Base-by-base conservation (phyloP, 2,329 filamentous ascomycete genomes). In the Eutypella sp. region DNA sequence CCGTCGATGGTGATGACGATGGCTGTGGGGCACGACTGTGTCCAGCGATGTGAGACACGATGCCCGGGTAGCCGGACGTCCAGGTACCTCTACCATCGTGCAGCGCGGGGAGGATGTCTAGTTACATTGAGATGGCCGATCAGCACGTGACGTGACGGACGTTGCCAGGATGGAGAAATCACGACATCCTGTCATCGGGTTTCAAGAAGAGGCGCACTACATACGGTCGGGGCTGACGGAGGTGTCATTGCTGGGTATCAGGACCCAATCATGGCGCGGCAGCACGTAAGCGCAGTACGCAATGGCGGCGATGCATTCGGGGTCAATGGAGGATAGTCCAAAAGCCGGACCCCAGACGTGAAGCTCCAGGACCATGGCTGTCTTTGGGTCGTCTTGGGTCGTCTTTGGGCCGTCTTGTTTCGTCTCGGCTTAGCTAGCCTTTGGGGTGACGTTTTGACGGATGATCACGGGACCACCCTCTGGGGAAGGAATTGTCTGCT, bases 271-370 rank as follows among this genome's bases (percentile, higher is more conserved):
- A 56, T 78, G 68, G 40, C 72, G 63, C 29, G 79, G 76, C 20
- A 88, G 71, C 47, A 76, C 76, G 57, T 81, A 73, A 49, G 81
- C 78, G 47, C 95, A 75, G 63, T 91, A 91, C 44, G 87, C 82
- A 54, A 96, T 82, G 37, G 85, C 76, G 23, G 91, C 91, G 49
- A 95, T 80, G 63, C 91, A 97, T 72, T 95, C 88, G 39, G 92
- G 76, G 60, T 97, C 91, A 58, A 97, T 86, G 37, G 93, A 97
- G 13, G 92, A 85, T 38, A 96, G 79, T 34, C 83, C 84, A 65
- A 96, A 95, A 34, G 88, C 91, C 45, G 89, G 84, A 41, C 91
- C 91, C 85, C 91, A 95, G 60, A 96, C 79, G 68, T 96, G 87
- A 49, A 99, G 79, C 69, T 92, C 81, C 41, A 89, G 69, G 52